Evolutionary conservation across 257 asterid species (phyloP).

Genomic region (Thymus mandschuricus): DNA sequence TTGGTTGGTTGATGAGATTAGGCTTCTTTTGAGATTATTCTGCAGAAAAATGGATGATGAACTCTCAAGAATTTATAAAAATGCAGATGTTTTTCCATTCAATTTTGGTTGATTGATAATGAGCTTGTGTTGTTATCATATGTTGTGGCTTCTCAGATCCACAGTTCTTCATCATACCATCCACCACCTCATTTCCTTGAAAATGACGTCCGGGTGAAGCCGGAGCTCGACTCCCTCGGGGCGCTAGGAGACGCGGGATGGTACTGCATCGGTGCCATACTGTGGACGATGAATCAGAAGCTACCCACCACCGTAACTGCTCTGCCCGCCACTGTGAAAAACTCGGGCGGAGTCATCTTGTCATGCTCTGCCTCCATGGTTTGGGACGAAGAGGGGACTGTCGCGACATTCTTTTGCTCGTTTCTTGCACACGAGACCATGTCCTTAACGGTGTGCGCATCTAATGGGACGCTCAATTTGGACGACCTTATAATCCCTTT

Average conservation of each 20-base stretch:
- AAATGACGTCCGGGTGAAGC: slow-evolving; percentile 61
- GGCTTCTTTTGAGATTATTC: background rate
- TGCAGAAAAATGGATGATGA: background rate
- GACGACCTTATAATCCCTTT: slow-evolving; percentile 33
- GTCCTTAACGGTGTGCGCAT: slow-evolving; percentile 50
- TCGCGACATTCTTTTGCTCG: slow-evolving; percentile 72
- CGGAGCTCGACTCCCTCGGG: slow-evolving; percentile 74
- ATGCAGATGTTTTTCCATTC: background rate
- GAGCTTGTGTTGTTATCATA: too few species aligned
- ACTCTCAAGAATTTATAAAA: background rate
- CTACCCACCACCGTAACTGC: slow-evolving; percentile 71
- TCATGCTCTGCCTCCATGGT: slow-evolving; percentile 64
- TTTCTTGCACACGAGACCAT: slow-evolving; percentile 62
- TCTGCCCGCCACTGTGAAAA: slow-evolving; percentile 45
- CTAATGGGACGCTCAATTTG: slow-evolving; percentile 30
- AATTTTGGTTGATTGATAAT: too few species aligned
- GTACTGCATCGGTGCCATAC: slow-evolving; percentile 78
- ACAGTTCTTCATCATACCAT: slow-evolving; percentile 61
- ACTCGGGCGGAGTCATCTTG: slow-evolving; percentile 66
- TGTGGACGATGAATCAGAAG: slow-evolving; percentile 71
- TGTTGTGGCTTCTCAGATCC: slow-evolving; percentile 68
- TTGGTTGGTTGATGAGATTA: background rate
- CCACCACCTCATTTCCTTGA: slow-evolving; percentile 54
- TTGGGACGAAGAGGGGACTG: slow-evolving; percentile 61
- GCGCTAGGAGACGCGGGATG: slow-evolving; percentile 84